These are phyloP conservation scores for Phaeosphaeriaceae sp. DNA, from an alignment of 2,329 filamentous ascomycete genomes.

Conservation along the genomic window DNA sequence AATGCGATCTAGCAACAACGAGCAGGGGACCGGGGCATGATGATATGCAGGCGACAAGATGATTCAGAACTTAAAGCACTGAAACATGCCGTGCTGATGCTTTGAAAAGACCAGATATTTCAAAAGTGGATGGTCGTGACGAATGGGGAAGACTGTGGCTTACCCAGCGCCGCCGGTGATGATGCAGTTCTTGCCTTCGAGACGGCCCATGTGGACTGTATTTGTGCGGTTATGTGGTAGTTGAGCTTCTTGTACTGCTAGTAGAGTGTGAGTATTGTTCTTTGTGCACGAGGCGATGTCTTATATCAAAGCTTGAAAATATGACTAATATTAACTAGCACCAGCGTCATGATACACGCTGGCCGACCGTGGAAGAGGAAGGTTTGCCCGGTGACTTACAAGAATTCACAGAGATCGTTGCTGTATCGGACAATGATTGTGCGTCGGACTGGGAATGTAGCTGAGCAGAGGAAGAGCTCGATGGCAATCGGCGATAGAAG, in stretches of 20 bases:
- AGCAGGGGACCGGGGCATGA: background rate
- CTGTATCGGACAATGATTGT: background rate
- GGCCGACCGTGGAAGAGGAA: conserved; percentile 17
- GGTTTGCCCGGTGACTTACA: conserved; percentile 14
- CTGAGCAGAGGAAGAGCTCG: background rate
- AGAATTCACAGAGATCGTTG: background rate
- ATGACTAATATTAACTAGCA: conserved; percentile 42
- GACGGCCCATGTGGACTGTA: conserved; percentile 55
- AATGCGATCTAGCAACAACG: background rate
- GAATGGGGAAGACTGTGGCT: conserved; percentile 40
- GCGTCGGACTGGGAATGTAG: background rate
- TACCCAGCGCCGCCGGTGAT: conserved; percentile 89
- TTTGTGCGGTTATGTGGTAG: conserved; percentile 7
- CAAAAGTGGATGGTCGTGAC: background rate
- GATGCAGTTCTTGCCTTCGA: conserved; percentile 73
- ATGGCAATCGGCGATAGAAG: background rate
- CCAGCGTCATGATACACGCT: conserved; percentile 22
- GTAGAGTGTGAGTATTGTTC: conserved; percentile 12
- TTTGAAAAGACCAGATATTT: background rate
- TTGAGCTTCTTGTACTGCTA: conserved; percentile 9
- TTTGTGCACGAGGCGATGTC: conserved; percentile 19
- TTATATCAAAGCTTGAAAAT: conserved; percentile 27
- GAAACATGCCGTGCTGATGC: too few relatives aligned
- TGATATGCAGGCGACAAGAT: background rate
- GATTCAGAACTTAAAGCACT: background rate